Conservation (phyloP, 768 basidiomycete genomes). For the Xerocomellus intermedius region DNA sequence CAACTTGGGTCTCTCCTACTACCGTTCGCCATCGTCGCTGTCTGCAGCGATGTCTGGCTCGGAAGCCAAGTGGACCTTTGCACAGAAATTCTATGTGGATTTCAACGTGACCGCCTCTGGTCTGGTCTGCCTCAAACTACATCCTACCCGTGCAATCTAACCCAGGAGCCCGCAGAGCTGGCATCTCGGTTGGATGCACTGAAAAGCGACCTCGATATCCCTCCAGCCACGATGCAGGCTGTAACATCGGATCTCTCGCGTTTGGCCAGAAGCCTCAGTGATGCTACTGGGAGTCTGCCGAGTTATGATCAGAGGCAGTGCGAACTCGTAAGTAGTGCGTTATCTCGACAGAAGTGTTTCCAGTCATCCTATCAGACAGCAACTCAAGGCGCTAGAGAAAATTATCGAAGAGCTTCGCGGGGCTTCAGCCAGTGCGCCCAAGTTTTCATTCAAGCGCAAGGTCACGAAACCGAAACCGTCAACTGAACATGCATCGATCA, state of each 20-base stretch:
- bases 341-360: not conserved
- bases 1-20: too few relatives aligned
- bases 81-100: constrained; percentile 28
- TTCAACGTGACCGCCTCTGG: constrained; percentile 28
- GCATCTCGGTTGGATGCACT: constrained; percentile 44
- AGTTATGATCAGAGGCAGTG: constrained; percentile 73
- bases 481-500: constrained; percentile 1
- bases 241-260: constrained; percentile 53
- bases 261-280: constrained; percentile 59
- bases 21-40: not conserved
- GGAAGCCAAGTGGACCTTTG: constrained; percentile 29
- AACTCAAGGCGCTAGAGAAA: constrained; percentile 62
- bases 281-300: constrained; percentile 64
- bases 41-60: constrained; percentile 14
- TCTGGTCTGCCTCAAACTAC: constrained; percentile 3
- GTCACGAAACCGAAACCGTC: constrained; percentile 21
- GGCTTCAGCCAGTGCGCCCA: constrained; percentile 47
- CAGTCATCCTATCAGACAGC: constrained; percentile 41
- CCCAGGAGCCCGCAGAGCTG: constrained; percentile 40
- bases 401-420: constrained; percentile 50
- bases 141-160: constrained; percentile 14
- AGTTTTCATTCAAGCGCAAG: constrained; percentile 67
- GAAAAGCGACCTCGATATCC: constrained; percentile 29
- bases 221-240: constrained; percentile 39
- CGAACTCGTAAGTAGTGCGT: constrained; percentile 51